phyloP scores from a whole-genome alignment of 2,329 filamentous ascomycete genomes.

The Monilinia aucupariae region DNA sequence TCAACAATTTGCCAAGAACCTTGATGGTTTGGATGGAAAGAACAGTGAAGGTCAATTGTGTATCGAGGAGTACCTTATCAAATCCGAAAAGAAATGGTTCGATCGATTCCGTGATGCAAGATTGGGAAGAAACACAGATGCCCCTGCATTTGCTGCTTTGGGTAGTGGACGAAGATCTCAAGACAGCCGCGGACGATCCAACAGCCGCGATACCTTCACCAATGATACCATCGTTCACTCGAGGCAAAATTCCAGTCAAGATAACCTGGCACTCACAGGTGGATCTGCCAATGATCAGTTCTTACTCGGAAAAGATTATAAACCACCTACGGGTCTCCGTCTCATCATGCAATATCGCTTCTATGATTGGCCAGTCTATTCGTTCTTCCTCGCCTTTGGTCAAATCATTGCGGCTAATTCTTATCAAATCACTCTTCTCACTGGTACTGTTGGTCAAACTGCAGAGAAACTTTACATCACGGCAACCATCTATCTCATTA shows the following conservation, averaged over 20 bases:
- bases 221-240: slow-evolving; percentile 15
- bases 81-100: slow-evolving; percentile 65
- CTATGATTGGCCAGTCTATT: slow-evolving; percentile 60
- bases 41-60: slow-evolving; percentile 55
- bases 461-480: slow-evolving; percentile 56
- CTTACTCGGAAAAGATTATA: slow-evolving; percentile 46
- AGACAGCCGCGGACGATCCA: slow-evolving; percentile 12
- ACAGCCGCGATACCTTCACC: slow-evolving; percentile 6
- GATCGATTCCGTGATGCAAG: slow-evolving; percentile 42
- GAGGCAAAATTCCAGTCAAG: slow-evolving; percentile 15
- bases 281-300: slow-evolving; percentile 39
- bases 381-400: slow-evolving; percentile 52
- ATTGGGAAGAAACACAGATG: neutral
- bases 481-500: slow-evolving; percentile 52
- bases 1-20: slow-evolving; percentile 50
- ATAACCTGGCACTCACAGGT: slow-evolving; percentile 9
- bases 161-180: slow-evolving; percentile 41
- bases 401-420: slow-evolving; percentile 62
- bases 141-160: slow-evolving; percentile 4
- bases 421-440: slow-evolving; percentile 63
- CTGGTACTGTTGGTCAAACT: slow-evolving; percentile 55
- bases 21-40: slow-evolving; percentile 48
- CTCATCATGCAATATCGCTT: slow-evolving; percentile 52
- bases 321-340: slow-evolving; percentile 50
- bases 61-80: slow-evolving; percentile 59